phyloP scores from a whole-genome alignment of 805 yeast genomes.

The Wickerhamiella occidentalis region DNA sequence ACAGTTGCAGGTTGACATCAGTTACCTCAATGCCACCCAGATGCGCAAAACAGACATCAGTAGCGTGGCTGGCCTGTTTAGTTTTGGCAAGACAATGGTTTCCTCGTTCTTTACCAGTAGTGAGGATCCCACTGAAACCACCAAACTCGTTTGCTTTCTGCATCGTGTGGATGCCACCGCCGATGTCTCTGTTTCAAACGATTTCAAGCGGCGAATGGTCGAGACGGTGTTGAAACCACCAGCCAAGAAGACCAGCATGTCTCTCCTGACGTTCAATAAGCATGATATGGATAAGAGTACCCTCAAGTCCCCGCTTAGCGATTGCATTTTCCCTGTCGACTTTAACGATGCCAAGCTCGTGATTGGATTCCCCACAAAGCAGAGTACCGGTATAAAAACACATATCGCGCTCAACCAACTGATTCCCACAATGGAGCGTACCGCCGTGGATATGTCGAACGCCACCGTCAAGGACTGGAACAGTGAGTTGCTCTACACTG shows the following conservation, averaged over 20 bases:
- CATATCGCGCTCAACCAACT: slow-evolving; percentile 31
- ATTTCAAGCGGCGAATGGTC: slow-evolving; percentile 26
- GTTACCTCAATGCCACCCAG: slow-evolving; percentile 30
- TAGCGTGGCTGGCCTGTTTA: slow-evolving; percentile 19
- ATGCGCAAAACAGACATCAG: slow-evolving; percentile 19
- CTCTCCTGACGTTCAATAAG: slow-evolving; percentile 25
- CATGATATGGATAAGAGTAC: slow-evolving; percentile 25
- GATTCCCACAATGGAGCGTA: slow-evolving; percentile 35
- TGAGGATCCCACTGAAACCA: slow-evolving; percentile 25
- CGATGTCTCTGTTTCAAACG: slow-evolving; percentile 24
- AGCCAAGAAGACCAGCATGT: slow-evolving; percentile 27
- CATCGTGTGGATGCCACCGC: slow-evolving; percentile 26
- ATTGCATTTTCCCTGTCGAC: slow-evolving; percentile 29
- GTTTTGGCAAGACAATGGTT: slow-evolving; percentile 26
- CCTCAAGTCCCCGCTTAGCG: slow-evolving; percentile 26
- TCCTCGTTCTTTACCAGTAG: slow-evolving; percentile 22
- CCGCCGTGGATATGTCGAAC: slow-evolving; percentile 33
- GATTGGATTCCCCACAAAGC: slow-evolving; percentile 34
- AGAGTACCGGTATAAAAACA: slow-evolving; percentile 29
- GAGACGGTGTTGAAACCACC: slow-evolving; percentile 33
- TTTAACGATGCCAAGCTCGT: slow-evolving; percentile 30
- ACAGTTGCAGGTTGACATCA: slow-evolving; percentile 23
- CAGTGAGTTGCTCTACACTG: slow-evolving; percentile 29
- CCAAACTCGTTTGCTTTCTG: slow-evolving; percentile 24
- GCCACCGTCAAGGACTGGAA: slow-evolving; percentile 33